A percentile compares a stretch with the other conserved stretches of the same genome.
These are phyloP conservation scores for Fusarium keratoplasticum DNA, from an alignment of 2,329 filamentous ascomycete genomes.

Conservation along the genomic window DNA sequence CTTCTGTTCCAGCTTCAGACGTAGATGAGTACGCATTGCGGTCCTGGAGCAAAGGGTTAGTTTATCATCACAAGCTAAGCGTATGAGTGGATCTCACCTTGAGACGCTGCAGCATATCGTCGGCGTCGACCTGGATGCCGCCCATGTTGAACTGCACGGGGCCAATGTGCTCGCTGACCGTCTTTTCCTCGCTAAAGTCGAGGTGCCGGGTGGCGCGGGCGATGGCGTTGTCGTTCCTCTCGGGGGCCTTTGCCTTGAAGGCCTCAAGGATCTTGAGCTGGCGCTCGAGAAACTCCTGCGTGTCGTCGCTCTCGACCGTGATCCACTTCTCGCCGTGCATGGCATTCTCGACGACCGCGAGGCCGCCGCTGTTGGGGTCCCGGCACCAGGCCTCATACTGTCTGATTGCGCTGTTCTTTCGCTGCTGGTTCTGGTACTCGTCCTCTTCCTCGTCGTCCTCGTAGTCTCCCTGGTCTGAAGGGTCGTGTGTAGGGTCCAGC, in stretches of 20 bases:
- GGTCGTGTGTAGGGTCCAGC: constrained; percentile 42
- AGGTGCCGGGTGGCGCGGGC: constrained; percentile 40
- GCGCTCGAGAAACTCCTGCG: constrained; percentile 80
- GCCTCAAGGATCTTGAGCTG: constrained; percentile 82
- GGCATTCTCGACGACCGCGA: constrained; percentile 54
- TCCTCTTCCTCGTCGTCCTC: constrained; percentile 39
- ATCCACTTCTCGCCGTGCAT: constrained; percentile 52
- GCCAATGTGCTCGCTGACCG: constrained; percentile 83
- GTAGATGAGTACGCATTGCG: constrained; percentile 65
- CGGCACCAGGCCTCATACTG: constrained; percentile 84
- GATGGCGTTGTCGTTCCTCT: constrained; percentile 51
- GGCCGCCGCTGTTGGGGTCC: constrained; percentile 74
- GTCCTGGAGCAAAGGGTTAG: constrained; percentile 56
- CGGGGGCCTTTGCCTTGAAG: constrained; percentile 66
- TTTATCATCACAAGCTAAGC: neutral
- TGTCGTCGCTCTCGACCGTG: constrained; percentile 63
- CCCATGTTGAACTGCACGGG: constrained; percentile 99
- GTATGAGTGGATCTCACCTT: constrained; percentile 68
- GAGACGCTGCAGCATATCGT: constrained; percentile 89
- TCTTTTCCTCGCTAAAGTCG: constrained; percentile 57
- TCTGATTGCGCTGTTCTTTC: constrained; percentile 70
- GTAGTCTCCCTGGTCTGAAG: constrained; percentile 40
- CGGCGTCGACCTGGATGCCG: constrained; percentile 94
- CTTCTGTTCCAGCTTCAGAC: constrained; percentile 56
- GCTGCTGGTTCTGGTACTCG: constrained; percentile 26